phyloP scores from a whole-genome alignment of 345 rosid genomes.

The Aurinia saxatilis region DNA sequence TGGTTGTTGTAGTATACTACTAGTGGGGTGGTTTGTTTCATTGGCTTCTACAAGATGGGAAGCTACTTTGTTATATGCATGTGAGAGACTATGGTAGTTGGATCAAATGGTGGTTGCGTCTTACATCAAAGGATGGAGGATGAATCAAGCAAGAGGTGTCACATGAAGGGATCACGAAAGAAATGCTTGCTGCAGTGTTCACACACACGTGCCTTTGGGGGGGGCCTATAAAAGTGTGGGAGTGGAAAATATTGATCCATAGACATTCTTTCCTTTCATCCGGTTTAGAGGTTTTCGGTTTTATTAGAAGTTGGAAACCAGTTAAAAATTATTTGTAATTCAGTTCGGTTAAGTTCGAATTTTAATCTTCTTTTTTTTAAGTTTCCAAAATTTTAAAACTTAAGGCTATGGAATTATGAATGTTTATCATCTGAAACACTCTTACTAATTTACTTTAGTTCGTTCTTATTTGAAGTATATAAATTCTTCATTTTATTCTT shows the following conservation, averaged over 20 bases:
- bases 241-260: not conserved
- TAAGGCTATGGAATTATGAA: too few relatives aligned
- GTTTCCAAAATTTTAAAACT: not conserved
- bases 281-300: not conserved
- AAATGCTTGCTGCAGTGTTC: not conserved
- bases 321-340: not conserved
- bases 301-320: not conserved
- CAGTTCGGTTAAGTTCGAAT: not conserved
- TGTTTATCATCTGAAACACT: too few relatives aligned
- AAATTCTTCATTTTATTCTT: too few relatives aligned
- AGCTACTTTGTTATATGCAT: not conserved
- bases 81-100: not conserved
- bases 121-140: not conserved
- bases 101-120: not conserved
- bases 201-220: not conserved
- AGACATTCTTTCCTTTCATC: not conserved
- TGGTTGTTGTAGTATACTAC: not conserved
- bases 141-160: slow-evolving; percentile 17
- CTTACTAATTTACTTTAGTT: too few relatives aligned
- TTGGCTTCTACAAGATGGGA: not conserved
- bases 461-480: too few relatives aligned
- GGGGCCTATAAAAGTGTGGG: not conserved
- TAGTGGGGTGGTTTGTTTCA: not conserved
- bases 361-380: not conserved
- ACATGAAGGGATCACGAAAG: slow-evolving; percentile 19